Conservation (phyloP, 306 rosid species). For the Quercus cerris region DNA sequence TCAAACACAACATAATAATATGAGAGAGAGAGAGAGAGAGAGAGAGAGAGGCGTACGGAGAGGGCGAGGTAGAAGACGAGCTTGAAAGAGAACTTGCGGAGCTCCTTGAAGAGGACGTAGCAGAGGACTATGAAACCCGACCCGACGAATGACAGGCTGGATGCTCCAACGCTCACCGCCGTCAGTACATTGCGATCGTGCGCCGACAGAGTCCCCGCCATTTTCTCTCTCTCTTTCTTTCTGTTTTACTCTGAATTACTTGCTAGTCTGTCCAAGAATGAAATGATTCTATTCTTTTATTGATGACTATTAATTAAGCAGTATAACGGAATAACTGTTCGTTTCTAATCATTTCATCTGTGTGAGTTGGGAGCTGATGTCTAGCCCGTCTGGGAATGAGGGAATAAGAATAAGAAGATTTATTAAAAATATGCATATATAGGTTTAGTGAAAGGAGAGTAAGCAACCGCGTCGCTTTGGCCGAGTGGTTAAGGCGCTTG, state of each 20-base stretch:
- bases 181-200: slow-evolving; percentile 61
- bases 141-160: slow-evolving; percentile 84
- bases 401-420: too few species aligned
- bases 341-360: too few species aligned
- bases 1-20: background rate
- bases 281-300: too few species aligned
- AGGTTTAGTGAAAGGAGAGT: accelerated
- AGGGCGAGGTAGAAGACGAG: slow-evolving; percentile 97
- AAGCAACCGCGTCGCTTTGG: background rate
- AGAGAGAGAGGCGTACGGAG: slow-evolving; percentile 47
- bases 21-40: background rate
- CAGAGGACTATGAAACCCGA: slow-evolving; percentile 90
- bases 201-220: slow-evolving; percentile 48
- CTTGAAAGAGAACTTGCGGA: slow-evolving; percentile 98
- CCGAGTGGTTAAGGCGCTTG: slow-evolving; percentile 23
- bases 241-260: too few species aligned
- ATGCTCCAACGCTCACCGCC: slow-evolving; percentile 67
- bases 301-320: too few species aligned
- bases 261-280: too few species aligned
- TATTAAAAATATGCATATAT: too few species aligned
- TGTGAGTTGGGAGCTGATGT: too few species aligned
- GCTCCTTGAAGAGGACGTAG: slow-evolving; percentile 97
- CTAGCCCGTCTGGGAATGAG: too few species aligned
- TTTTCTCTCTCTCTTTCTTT: background rate
- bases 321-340: too few species aligned